Evolutionary conservation across 31 red algal genomes (phyloP).

Genomic region (Asparagopsis taxiformis): DNA sequence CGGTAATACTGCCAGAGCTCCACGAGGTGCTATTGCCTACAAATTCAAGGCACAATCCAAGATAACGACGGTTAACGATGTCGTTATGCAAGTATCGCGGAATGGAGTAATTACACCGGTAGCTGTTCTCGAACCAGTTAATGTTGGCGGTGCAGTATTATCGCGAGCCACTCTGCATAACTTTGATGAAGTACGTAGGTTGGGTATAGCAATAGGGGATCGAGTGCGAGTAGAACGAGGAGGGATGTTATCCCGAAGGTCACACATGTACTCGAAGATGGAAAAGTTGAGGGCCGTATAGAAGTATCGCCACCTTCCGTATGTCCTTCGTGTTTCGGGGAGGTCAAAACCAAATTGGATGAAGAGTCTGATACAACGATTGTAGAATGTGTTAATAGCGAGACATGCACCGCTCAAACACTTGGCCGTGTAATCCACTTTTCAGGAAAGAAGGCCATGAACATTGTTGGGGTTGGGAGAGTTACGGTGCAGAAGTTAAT

Average conservation of each 20-base stretch:
- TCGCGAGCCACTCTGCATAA: conserved; percentile 89
- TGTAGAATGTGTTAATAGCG: conserved; percentile 50
- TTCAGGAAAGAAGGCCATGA: conserved; percentile 35
- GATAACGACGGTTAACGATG: conserved; percentile 57
- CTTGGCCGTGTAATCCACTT: conserved; percentile 61
- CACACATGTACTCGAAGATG: too few species aligned
- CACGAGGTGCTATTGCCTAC: conserved; percentile 68
- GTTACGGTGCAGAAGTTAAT: conserved; percentile 54
- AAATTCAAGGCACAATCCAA: conserved; percentile 69
- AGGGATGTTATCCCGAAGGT: conserved; percentile 87
- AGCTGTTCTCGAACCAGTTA: conserved; percentile 68
- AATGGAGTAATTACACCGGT: conserved; percentile 88
- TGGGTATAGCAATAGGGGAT: conserved; percentile 63
- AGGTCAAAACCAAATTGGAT: conserved; percentile 8
- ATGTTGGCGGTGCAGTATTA: conserved; percentile 60
- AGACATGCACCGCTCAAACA: conserved; percentile 31
- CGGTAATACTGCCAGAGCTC: conserved; percentile 71
- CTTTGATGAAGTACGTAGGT: conserved; percentile 64
- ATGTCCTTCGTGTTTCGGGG: conserved; percentile 35
- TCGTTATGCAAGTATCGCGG: conserved; percentile 76
- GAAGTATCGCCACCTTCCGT: conserved; percentile 8
- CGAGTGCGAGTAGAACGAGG: conserved; percentile 53
- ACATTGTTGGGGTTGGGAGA: conserved; percentile 64
- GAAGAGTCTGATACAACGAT: conserved; percentile 4
- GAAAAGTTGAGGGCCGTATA: conserved; percentile 1